A percentile compares a stretch with the other conserved stretches of the same genome.
These are phyloP conservation scores for Alternaria triticimaculans DNA, from an alignment of 2,329 filamentous ascomycete species.

Conservation along the genomic window DNA sequence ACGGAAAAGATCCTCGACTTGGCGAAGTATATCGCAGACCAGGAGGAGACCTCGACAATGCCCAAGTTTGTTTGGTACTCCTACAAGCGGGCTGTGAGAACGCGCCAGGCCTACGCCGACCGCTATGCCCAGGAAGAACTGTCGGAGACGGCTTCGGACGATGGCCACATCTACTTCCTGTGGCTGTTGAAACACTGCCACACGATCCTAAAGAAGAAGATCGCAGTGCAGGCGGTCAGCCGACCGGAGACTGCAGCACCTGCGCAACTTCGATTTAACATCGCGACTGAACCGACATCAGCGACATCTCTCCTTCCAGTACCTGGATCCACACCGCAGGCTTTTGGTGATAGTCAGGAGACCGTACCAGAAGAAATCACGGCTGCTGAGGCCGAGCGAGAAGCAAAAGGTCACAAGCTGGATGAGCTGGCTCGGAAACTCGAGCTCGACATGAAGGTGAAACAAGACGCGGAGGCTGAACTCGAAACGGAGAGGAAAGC, in stretches of 20 bases:
- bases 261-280: neutral
- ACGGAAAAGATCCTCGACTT: neutral
- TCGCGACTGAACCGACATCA: neutral
- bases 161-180: neutral
- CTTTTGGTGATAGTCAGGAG: too few species aligned
- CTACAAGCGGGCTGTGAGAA: conserved; percentile 1
- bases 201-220: neutral
- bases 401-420: neutral
- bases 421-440: neutral
- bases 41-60: neutral
- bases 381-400: neutral
- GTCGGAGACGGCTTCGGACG: neutral
- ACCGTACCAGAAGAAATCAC: neutral
- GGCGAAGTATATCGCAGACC: neutral
- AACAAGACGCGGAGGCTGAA: neutral
- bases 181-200: neutral
- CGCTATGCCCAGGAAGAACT: neutral
- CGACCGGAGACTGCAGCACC: neutral
- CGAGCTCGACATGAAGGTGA: neutral
- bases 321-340: neutral
- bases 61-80: neutral
- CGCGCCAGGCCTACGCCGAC: neutral
- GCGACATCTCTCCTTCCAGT: too few species aligned
- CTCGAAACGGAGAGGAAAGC: neutral
- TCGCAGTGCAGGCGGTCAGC: neutral